Conservation (phyloP, 2,329 filamentous ascomycete species). For the Aspergillus sergii region DNA sequence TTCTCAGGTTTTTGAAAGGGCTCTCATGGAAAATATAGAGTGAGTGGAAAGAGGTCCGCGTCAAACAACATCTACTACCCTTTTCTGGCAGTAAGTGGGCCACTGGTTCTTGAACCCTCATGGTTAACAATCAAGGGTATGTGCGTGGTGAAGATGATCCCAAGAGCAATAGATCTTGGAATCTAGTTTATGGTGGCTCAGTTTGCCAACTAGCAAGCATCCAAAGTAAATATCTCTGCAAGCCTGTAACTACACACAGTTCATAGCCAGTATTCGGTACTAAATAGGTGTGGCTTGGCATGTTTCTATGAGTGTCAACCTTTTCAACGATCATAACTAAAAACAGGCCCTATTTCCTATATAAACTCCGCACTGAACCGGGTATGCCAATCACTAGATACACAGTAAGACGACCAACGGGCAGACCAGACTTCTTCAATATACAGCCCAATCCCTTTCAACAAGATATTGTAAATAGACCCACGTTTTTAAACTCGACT, state of each 20-base stretch:
- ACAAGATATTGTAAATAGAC: neutral
- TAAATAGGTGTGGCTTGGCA: neutral
- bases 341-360: neutral
- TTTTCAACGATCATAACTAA: neutral
- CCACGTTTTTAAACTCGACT: conserved; percentile 1
- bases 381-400: neutral
- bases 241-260: neutral
- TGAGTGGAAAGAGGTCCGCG: neutral
- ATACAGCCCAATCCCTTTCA: neutral
- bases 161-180: neutral
- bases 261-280: neutral
- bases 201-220: neutral
- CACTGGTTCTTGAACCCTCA: neutral
- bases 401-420: neutral
- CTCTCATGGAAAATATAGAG: neutral
- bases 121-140: neutral
- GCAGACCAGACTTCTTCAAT: neutral
- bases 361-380: neutral
- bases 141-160: neutral
- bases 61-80: neutral
- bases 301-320: neutral
- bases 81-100: neutral
- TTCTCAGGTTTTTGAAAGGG: neutral
- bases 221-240: neutral
- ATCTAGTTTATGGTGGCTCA: neutral